Conservation (phyloP, 148 eudicot species). For the Rhododendron ferrugineum region DNA sequence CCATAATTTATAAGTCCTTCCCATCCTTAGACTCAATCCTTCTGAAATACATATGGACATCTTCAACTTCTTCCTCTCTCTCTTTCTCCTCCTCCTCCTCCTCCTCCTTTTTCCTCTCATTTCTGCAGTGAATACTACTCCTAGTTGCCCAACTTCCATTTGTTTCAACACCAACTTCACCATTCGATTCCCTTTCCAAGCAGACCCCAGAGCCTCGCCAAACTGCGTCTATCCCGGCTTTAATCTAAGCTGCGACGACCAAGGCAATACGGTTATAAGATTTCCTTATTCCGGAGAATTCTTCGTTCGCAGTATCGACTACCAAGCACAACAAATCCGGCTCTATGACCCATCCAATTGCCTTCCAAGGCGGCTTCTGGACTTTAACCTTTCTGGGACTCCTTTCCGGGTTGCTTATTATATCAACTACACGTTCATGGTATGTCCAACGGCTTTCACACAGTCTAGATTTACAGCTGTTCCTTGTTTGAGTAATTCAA, state of each 20-base stretch:
- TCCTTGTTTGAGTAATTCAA: constrained; percentile 58
- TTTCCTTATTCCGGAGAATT: constrained; percentile 54
- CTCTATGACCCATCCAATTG: constrained; percentile 51
- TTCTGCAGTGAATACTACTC: not conserved
- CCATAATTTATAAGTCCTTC: not conserved
- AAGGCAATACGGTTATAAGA: constrained; percentile 28
- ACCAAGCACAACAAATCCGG: constrained; percentile 33
- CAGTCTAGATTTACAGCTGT: constrained; percentile 23
- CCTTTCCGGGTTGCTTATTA: constrained; percentile 33
- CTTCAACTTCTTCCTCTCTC: constrained; percentile 16
- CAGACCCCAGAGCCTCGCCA: constrained; percentile 19
- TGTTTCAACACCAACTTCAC: constrained; percentile 29
- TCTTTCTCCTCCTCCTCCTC: constrained; percentile 14
- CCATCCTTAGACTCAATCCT: not conserved
- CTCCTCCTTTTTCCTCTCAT: constrained; percentile 10
- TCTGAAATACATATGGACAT: constrained; percentile 21
- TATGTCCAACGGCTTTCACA: constrained; percentile 38
- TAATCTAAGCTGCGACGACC: constrained; percentile 34
- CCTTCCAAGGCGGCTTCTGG: constrained; percentile 40
- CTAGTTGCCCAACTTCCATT: constrained; percentile 24
- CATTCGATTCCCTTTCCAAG: constrained; percentile 54
- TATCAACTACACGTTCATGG: constrained; percentile 41
- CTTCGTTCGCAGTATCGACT: constrained; percentile 44
- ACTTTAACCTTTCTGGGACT: constrained; percentile 44
- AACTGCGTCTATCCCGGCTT: constrained; percentile 63